Percentiles rank a stretch among this genome's conserved stretches.
Evolutionary conservation across 306 rosid genomes (phyloP).

Genomic region (Corylus avellana): DNA sequence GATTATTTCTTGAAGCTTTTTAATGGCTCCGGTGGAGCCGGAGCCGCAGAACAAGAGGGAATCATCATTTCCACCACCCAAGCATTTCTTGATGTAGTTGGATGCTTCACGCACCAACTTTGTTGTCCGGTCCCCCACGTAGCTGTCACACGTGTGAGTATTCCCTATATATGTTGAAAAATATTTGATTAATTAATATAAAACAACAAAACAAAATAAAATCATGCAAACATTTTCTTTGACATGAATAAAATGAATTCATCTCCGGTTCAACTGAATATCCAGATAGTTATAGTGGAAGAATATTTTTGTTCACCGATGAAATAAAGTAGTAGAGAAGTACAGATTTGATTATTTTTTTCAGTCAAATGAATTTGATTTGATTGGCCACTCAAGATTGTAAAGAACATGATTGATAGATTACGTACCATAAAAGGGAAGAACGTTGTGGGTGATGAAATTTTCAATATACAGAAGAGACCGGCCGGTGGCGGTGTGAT

Average conservation of each 20-base stretch:
- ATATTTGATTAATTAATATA: too few relatives aligned
- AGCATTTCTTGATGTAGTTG: constrained; percentile 59
- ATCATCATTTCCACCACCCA: constrained; percentile 65
- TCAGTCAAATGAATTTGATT: background rate
- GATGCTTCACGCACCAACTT: constrained; percentile 56
- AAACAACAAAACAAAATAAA: background rate
- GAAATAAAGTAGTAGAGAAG: background rate
- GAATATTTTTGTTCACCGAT: too few relatives aligned
- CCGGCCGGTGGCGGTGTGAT: constrained; percentile 86
- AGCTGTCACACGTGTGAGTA: constrained; percentile 75
- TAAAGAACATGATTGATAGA: background rate
- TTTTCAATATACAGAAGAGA: constrained; percentile 62
- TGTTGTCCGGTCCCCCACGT: constrained; percentile 70
- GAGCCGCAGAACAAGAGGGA: constrained; percentile 73
- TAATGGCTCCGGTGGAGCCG: constrained; percentile 78
- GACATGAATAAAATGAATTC: background rate
- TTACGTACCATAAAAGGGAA: constrained; percentile 70
- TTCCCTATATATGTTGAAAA: constrained; percentile 44
- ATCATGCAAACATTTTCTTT: background rate
- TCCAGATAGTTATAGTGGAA: too few relatives aligned
- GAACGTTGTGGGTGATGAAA: constrained; percentile 61
- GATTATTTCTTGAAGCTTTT: constrained; percentile 84
- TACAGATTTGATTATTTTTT: too few relatives aligned
- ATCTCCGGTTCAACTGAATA: too few relatives aligned
- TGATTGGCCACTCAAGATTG: background rate